Evolutionary conservation across 208 protist species (phyloP).

Genomic region (Acanthamoeba quina): DNA sequence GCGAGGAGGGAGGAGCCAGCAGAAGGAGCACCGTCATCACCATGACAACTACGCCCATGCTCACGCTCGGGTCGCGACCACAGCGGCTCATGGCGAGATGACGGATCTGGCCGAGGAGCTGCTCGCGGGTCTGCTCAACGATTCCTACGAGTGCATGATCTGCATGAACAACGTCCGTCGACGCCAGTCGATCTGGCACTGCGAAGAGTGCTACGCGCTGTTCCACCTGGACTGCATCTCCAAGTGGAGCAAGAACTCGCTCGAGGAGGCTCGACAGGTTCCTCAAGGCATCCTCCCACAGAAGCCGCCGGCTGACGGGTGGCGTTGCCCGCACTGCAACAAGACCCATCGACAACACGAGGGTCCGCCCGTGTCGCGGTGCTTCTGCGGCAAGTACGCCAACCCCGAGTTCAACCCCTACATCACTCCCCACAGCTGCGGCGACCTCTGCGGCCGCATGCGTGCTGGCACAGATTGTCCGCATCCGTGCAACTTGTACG

Average conservation of each 20-base stretch:
- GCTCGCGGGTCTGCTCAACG: slow-evolving; percentile 75
- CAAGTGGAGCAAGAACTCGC: slow-evolving; percentile 77
- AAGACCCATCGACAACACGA: slow-evolving; percentile 35
- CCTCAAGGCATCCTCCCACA: slow-evolving; percentile 10
- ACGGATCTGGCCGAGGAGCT: slow-evolving; percentile 36
- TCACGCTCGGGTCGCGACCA: background rate
- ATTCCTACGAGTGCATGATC: slow-evolving; percentile 87
- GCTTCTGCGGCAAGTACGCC: slow-evolving; percentile 85
- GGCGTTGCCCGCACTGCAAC: slow-evolving; percentile 85
- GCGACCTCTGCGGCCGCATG: slow-evolving; percentile 81
- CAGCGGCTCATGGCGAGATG: background rate
- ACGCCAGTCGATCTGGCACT: slow-evolving; percentile 79
- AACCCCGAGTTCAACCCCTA: slow-evolving; percentile 80
- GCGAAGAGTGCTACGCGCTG: slow-evolving; percentile 83
- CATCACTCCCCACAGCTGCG: slow-evolving; percentile 84
- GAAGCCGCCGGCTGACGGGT: slow-evolving; percentile 35
- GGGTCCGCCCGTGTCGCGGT: slow-evolving; percentile 69
- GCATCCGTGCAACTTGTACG: slow-evolving; percentile 78
- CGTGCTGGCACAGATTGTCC: slow-evolving; percentile 83
- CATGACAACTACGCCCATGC: background rate
- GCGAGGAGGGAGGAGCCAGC: background rate
- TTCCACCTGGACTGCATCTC: slow-evolving; percentile 87
- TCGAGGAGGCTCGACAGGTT: slow-evolving; percentile 17
- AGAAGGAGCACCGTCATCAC: background rate
- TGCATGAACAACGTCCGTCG: slow-evolving; percentile 81